Evolutionary conservation across 148 eudicot species (phyloP).

Genomic region (Nepenthes gracilis): DNA sequence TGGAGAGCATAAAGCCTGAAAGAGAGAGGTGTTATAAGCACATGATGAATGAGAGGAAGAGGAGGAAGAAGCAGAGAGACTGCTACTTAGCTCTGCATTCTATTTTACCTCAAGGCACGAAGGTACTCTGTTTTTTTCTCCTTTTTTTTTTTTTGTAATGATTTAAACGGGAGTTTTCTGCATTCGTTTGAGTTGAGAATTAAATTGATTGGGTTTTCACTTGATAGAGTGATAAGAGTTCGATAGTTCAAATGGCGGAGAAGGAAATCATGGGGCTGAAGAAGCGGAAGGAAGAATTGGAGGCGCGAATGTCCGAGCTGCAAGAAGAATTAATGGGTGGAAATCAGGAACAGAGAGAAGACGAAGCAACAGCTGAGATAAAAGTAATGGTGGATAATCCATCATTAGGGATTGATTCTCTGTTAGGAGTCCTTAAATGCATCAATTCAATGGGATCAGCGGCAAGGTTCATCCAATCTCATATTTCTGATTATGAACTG

Average conservation of each 20-base stretch:
- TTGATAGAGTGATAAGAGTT: constrained; percentile 30
- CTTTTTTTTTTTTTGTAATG: neutral
- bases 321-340: constrained; percentile 3
- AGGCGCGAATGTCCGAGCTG: constrained; percentile 9
- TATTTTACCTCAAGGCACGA: constrained; percentile 22
- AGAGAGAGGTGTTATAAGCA: constrained; percentile 23
- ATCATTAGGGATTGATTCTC: constrained; percentile 31
- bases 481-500: constrained; percentile 17
- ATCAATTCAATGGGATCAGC: constrained; percentile 7
- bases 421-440: constrained; percentile 27
- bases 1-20: constrained; percentile 4
- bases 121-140: constrained; percentile 8
- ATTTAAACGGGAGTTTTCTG: neutral
- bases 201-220: neutral
- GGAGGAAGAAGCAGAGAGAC: constrained; percentile 30
- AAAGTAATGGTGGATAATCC: constrained; percentile 11
- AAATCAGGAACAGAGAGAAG: neutral
- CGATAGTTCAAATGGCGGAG: constrained; percentile 22
- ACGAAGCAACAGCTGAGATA: constrained; percentile 4
- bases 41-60: constrained; percentile 32
- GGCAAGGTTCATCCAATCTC: constrained; percentile 16
- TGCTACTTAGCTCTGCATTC: constrained; percentile 18
- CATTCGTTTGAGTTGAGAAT: too few relatives aligned
- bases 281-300: constrained; percentile 16
- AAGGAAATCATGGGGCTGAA: constrained; percentile 13